Percentiles rank a stretch among this genome's conserved stretches.
phyloP scores from a whole-genome alignment of 129 eudicot species.

The Artemisia argyi region DNA sequence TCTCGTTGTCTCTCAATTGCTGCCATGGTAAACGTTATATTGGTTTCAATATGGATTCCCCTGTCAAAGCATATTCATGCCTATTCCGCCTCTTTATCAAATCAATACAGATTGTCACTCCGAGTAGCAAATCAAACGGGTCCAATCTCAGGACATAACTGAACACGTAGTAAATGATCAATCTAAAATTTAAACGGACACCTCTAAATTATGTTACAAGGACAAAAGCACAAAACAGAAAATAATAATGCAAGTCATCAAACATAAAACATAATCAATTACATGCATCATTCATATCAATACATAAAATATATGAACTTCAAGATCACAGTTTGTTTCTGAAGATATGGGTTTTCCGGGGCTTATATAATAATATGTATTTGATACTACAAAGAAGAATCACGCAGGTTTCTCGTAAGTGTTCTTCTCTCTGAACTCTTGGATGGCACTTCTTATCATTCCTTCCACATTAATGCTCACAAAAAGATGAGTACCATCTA shows the following conservation, averaged over 20 bases:
- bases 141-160: no score
- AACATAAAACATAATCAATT: not conserved
- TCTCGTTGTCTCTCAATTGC: no score
- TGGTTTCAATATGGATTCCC: no score
- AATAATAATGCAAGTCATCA: not conserved
- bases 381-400: conserved; percentile 6
- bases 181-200: no score
- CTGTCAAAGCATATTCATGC: no score
- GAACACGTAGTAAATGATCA: no score
- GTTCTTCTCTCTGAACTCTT: conserved; percentile 78
- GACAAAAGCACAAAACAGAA: not conserved
- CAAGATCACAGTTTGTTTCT: not conserved
- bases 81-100: no score
- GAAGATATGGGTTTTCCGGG: not conserved
- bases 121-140: no score
- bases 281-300: not conserved
- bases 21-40: no score
- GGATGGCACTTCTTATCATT: conserved; percentile 68
- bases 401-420: conserved; percentile 93
- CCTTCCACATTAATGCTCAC: conserved; percentile 73
- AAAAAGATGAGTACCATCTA: conserved; percentile 78
- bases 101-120: no score
- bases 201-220: not conserved
- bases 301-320: conserved; percentile 10
- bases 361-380: not conserved